Percentiles rank a stretch among this genome's conserved stretches.
Conservation (phyloP, 306 rosid species). For the Sesbania bispinosa region DNA sequence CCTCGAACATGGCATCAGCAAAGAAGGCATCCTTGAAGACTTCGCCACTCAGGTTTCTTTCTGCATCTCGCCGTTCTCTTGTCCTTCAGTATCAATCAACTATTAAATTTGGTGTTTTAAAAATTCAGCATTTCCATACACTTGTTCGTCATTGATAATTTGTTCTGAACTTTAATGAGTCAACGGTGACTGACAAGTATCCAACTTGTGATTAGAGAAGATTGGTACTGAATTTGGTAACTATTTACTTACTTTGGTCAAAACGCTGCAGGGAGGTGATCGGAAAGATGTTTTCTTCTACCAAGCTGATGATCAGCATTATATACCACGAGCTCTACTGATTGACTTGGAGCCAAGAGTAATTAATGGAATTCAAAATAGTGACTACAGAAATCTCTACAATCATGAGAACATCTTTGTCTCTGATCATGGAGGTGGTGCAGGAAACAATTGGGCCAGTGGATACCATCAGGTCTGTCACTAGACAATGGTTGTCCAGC, state of each 20-base stretch:
- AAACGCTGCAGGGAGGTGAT: slow-evolving; percentile 92
- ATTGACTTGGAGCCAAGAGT: slow-evolving; percentile 97
- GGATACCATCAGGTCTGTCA: too few relatives aligned
- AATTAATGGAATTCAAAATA: slow-evolving; percentile 89
- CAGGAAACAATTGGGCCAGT: too few relatives aligned
- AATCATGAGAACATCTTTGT: slow-evolving; percentile 91
- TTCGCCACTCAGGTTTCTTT: slow-evolving; percentile 78
- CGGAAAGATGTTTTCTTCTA: slow-evolving; percentile 94
- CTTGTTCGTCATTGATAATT: too few relatives aligned
- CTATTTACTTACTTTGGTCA: too few relatives aligned
- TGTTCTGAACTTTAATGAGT: too few relatives aligned
- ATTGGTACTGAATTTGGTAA: too few relatives aligned
- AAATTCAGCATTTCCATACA: too few relatives aligned
- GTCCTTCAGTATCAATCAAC: not conserved
- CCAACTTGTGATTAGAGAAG: too few relatives aligned
- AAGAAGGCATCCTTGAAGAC: slow-evolving; percentile 97
- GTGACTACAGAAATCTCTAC: slow-evolving; percentile 90
- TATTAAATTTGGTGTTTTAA: too few relatives aligned
- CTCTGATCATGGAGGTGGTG: slow-evolving; percentile 94
- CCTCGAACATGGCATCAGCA: slow-evolving; percentile 97
- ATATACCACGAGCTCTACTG: slow-evolving; percentile 87
- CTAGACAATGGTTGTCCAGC: too few relatives aligned
- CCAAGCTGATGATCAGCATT: too few relatives aligned
- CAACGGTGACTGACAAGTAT: too few relatives aligned
- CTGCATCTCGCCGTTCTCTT: not conserved